These are phyloP conservation scores for Malus domestica DNA, from an alignment of 306 rosid genomes.

Conservation along the genomic window DNA sequence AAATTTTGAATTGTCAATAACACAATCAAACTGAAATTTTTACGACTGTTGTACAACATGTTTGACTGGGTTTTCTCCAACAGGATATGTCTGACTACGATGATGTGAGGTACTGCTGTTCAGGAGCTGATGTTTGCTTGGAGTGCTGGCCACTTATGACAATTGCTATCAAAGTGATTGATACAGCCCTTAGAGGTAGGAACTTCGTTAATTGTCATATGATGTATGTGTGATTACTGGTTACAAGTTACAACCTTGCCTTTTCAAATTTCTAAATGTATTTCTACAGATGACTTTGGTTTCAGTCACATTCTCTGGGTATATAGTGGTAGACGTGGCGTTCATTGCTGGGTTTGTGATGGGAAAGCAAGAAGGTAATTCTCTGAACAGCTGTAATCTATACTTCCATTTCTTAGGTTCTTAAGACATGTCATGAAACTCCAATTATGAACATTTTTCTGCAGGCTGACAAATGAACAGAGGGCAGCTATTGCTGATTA, in stretches of 20 bases:
- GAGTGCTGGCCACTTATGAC: slow-evolving; percentile 98
- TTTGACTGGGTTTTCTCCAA: neutral
- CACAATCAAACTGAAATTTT: neutral
- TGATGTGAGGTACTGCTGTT: slow-evolving; percentile 90
- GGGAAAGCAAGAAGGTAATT: slow-evolving; percentile 75
- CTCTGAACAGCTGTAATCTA: neutral
- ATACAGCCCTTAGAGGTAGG: slow-evolving; percentile 74
- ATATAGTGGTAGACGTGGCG: slow-evolving; percentile 92
- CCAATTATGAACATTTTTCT: slow-evolving; percentile 3
- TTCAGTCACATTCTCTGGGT: slow-evolving; percentile 86
- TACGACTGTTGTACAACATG: neutral
- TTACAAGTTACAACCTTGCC: neutral
- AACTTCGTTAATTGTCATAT: neutral
- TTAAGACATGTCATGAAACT: neutral
- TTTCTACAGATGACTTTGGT: slow-evolving; percentile 74
- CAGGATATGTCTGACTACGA: slow-evolving; percentile 93
- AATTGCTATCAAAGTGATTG: slow-evolving; percentile 75
- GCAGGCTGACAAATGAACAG: slow-evolving; percentile 78
- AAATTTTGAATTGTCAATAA: slow-evolving; percentile 1
- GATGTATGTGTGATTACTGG: neutral
- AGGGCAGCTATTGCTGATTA: slow-evolving; percentile 78
- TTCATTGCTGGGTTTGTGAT: slow-evolving; percentile 98
- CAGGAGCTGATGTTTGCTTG: slow-evolving; percentile 93
- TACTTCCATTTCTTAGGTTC: slow-evolving; percentile 1
- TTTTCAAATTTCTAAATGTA: neutral